These are phyloP conservation scores for Tylopilus subfusipes DNA, from an alignment of 768 basidiomycete genomes.

Conservation along the genomic window DNA sequence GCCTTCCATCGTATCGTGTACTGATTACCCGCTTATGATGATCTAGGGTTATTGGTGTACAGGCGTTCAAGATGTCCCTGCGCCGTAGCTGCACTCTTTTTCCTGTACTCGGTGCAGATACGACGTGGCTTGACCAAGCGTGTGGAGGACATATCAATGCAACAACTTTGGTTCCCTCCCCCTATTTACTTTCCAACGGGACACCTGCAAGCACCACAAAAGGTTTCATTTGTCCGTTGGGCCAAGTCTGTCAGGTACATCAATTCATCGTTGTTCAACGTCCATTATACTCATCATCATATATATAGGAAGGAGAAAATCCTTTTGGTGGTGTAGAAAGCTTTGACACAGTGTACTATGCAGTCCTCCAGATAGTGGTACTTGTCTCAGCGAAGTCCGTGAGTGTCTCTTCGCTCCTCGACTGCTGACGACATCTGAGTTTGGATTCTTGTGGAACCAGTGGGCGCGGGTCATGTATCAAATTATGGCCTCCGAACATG, in stretches of 20 bases:
- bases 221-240: slow-evolving; percentile 86
- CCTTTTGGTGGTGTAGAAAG: slow-evolving; percentile 63
- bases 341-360: slow-evolving; percentile 85
- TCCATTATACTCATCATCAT: not conserved
- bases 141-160: slow-evolving; percentile 84
- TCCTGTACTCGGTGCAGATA: slow-evolving; percentile 50
- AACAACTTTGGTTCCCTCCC: slow-evolving; percentile 41
- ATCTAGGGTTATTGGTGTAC: slow-evolving; percentile 80
- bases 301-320: slow-evolving; percentile 59
- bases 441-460: slow-evolving; percentile 30
- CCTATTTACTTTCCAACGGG: slow-evolving; percentile 42
- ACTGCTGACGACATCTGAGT: slow-evolving; percentile 1
- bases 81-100: slow-evolving; percentile 58
- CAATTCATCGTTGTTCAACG: not conserved
- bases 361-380: slow-evolving; percentile 80
- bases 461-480: slow-evolving; percentile 83
- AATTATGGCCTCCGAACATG: slow-evolving; percentile 88
- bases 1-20: slow-evolving; percentile 18
- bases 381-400: slow-evolving; percentile 78
- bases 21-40: not conserved
- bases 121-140: slow-evolving; percentile 48
- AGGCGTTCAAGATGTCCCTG: slow-evolving; percentile 85
- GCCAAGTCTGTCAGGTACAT: slow-evolving; percentile 74
- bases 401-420: slow-evolving; percentile 28
- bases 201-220: slow-evolving; percentile 46